A percentile compares a stretch with the other conserved stretches of the same genome.
These are phyloP conservation scores for Naegleria lovaniensis DNA, from an alignment of 208 protist genomes.

Conservation along the genomic window DNA sequence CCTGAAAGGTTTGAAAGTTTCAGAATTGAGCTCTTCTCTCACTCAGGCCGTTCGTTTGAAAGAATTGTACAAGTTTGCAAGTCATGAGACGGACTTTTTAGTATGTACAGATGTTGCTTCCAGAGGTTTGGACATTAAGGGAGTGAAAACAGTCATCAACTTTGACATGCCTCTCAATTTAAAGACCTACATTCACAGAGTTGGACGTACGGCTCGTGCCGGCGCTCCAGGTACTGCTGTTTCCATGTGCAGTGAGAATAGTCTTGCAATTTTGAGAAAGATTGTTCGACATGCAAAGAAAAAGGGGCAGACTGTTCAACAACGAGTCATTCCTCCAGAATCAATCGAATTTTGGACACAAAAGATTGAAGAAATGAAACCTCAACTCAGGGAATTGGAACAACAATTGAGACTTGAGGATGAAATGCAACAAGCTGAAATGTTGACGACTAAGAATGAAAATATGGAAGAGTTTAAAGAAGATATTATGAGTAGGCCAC, in stretches of 20 bases:
- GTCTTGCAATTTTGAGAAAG: neutral
- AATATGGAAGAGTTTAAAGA: neutral
- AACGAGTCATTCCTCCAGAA: neutral
- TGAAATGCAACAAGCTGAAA: constrained; percentile 6
- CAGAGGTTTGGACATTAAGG: constrained; percentile 51
- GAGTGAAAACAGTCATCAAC: constrained; percentile 53
- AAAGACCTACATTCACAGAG: constrained; percentile 54
- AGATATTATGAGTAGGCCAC: constrained; percentile 21
- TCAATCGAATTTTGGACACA: neutral
- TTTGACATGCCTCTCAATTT: constrained; percentile 45
- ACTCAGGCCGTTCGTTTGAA: neutral
- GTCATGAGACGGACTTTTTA: constrained; percentile 11
- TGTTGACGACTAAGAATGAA: neutral
- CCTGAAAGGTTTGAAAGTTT: neutral
- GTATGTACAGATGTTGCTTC: constrained; percentile 29
- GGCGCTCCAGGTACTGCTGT: constrained; percentile 27
- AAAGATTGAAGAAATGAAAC: neutral
- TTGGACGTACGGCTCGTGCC: constrained; percentile 53
- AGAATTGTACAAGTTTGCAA: neutral
- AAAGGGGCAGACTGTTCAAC: neutral
- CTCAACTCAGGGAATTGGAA: neutral
- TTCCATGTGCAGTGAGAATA: neutral
- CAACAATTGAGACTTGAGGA: neutral
- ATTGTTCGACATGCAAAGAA: constrained; percentile 16
- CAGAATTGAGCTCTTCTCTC: neutral